Evolutionary conservation across 768 basidiomycete genomes (phyloP), one percentile per base, ranked within the genome.

Genomic region (Mycena belliarum): DNA sequence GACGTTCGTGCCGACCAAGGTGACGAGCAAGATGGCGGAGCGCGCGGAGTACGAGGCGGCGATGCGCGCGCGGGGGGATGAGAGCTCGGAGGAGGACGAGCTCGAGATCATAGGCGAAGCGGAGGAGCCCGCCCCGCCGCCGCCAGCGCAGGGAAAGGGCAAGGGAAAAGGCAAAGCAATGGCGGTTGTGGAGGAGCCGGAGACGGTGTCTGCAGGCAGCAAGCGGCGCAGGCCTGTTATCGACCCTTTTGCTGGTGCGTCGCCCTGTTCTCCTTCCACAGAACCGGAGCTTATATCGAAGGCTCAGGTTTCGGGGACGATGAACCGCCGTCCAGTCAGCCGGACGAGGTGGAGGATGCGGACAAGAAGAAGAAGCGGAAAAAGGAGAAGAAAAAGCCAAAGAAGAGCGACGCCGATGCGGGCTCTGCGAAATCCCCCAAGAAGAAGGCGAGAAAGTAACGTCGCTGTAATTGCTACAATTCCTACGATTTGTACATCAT

Each of bases 21-120:
- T 87, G 15, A 92, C 90, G 3, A 76, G 74, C 63, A 92, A 91
- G 71, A 92, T 91, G 87, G 64, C 76, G n/a, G 85, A 82, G 54
- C 81, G 89, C 2, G 83, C 80, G 47, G 76, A 83, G 59, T 88
- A 89, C 63, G 80, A 88, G 65, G 76, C 77, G 63, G 73, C 82
- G 49, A 63, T 89, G 35, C 75, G 76, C 41, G 81, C 81, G 54
- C 48, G 70, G 33, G 79, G 78, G 46, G 81, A 80, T 49, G 79
- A 76, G 11, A 70, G 65, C 40, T 76, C 73, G 5, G 75, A 70
- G 12, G 75, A 77, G 15, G 79, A 80, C 20, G 77, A 71, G 21
- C 65, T 78, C 23, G 68, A 79, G 57, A 72, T 80, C 6, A 75
- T 76, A 50, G 74, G 75, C 28, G 76, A 73, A 11, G 74, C n/a